Base-by-base conservation (phyloP, 441 rosid species). In the Bocquillonia castaneifolia region DNA sequence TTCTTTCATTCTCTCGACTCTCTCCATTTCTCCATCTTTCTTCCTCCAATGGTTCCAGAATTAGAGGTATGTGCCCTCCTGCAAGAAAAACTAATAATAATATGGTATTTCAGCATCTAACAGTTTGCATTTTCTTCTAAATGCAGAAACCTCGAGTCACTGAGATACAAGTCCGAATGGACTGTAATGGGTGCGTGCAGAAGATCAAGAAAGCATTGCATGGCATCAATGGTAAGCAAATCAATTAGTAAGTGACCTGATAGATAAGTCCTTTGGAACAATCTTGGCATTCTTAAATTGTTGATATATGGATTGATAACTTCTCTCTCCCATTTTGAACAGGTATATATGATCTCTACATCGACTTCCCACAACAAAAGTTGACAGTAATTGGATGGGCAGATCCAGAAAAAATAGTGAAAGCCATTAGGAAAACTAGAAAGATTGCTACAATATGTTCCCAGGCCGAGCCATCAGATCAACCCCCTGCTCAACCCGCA, bases 111-210 rank as follows among this genome's bases (percentile, higher is more conserved):
- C 12, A 39, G 22, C 31, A 29, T 47, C 48, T 37, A 39, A 29
- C n/a, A n/a, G n/a, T 36, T 32, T 42, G 12, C 26, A 42, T 45
- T 56, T 31, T 39, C 14, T 36, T 1, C 13, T 65, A 26, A 37
- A 37, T 74, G 77, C 81, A 89, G 92, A 89, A 78, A 66, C 89
- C 89, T 76, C 66, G 74, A 34, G 76, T 89, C 47, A 87, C 85
- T 0, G 92, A 89, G 81, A 78, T 89, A 56, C 78, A 82, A 29
- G 90, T 89, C 86, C 87, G 90, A 55, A 83, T 89, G 81, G 92
- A 89, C 85, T 89, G 95, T 54, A 85, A 86, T 2, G 95, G 92
- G 13, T 89, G 92, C 2, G 86, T 89, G 12, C 95, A 87, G 78
- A 89, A 89, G 86, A 85, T 89, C 74, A 89, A 84, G 82, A 89